Base-by-base conservation (phyloP, 306 rosid genomes). In the Castanea crenata region DNA sequence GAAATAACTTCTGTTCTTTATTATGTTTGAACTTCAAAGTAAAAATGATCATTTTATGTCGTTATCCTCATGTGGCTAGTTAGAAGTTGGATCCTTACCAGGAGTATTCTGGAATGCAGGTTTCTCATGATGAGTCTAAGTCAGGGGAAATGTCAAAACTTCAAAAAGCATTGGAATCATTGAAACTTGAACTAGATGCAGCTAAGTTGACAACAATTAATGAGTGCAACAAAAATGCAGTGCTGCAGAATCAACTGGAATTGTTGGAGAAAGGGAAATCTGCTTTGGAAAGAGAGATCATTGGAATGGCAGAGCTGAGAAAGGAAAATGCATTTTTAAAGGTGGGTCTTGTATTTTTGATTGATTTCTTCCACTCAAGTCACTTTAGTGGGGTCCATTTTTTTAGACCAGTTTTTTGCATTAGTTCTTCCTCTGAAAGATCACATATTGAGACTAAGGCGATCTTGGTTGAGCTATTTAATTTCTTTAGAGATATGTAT, bases 191-290 rank as follows among this genome's bases (percentile, higher is more conserved):
- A 86, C 83, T 95, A 49, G 99, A 93, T 81, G 94, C 97, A 13
- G 92, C 97, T 13, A 95, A 95, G 75, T 79, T 93, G 83, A 93
- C 94, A 16, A 84, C 96, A 82, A 91, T 95, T 65, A 93, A 95
- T 76, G 99, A 95, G 85, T 95, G 91, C 87, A 93, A 95, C 88
- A 95, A 91, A 89, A 95, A 89, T 86, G 97, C 92, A 16, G 90
- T 90, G 87, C 87, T 95, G 79, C 92, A 91, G 78, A 93, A 90
- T 87, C 99, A 91, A 87, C 74, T 93, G 82, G 98, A 89, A 59
- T 83, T 91, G 81, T 90, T 92, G 12, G 54, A 76, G 19, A 95
- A 93, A 84, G 99, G 89, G 84, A 95, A 89, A 87, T 86, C 82
- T 41, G 90, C 92, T 75, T 80, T 95, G 75, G 90, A 89, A 86